Evolutionary conservation across 306 rosid genomes (phyloP), one percentile per base, ranked within the genome.

Genomic region (Cucurbita moschata): DNA sequence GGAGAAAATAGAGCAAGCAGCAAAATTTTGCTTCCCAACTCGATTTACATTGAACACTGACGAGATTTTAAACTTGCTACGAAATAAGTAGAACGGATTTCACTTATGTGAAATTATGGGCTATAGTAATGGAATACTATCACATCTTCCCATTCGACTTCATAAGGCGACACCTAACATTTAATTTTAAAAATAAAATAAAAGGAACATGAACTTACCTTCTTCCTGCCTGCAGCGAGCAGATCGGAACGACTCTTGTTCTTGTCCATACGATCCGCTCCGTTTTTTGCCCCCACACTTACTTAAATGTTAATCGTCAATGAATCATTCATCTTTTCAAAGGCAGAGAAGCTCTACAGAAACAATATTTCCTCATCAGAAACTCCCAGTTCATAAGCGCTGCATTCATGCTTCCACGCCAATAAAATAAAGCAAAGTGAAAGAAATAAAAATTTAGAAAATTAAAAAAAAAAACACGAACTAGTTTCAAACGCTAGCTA

Each of bases 191-290:
- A 37, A 10, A 68, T 30, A 30, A 72, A 64, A 53, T 26, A 19
- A 77, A 56, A 43, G 56, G 6, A 66, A 23, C 50, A 7, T 18
- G 8, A 8, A 26, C 19, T 54, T 76, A 93, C 98, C 98, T 75
- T 90, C 75, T 93, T 87, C 10, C 80, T 83, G 55, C 98, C 98
- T 14, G 97, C 98, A 26, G 96, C 87, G 19, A 93, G 98, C 83
- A 90, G 88, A 90, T 93, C 97, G 84, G 96, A 86, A 57, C 97
- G 98, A 82, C 70, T 87, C 90, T 88, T 86, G 86, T 78, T 82
- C 89, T 80, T 86, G 78, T 90, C 98, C 98, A 93, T 93, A 87
- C 88, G 85, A 83, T 79, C 88, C 82, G 71, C 93, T 71, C 89
- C 82, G 84, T 84, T 75, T 1, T 81, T 68, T 19, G 80, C 82